A percentile compares a stretch with the other conserved stretches of the same genome.
phyloP scores from a whole-genome alignment of 176 grass and related monocot genomes.

The Cenchrus fungigraminus region DNA sequence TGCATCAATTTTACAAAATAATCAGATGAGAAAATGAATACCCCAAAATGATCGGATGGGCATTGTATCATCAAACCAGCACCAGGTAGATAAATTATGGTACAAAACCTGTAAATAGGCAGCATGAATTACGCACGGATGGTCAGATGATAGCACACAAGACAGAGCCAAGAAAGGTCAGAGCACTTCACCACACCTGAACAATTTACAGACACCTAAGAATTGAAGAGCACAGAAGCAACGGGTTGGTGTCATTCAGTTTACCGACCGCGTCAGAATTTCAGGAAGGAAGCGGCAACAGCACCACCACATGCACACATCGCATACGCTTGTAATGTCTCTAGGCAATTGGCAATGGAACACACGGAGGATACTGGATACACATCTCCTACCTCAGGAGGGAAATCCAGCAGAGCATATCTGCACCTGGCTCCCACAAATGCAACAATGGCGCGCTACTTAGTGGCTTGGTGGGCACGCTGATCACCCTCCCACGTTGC shows the following conservation, averaged over 20 bases:
- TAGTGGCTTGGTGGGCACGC: background rate
- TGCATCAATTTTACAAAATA: too few species aligned
- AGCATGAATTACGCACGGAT: background rate
- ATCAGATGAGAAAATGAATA: too few species aligned
- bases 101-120: too few species aligned
- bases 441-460: background rate
- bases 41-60: too few species aligned
- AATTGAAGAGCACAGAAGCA: background rate
- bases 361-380: background rate
- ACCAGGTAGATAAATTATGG: too few species aligned
- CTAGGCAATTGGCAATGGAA: background rate
- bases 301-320: too few species aligned
- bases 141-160: too few species aligned
- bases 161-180: background rate
- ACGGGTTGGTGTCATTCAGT: constrained; percentile 2
- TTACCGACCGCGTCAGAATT: background rate
- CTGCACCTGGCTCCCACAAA: background rate
- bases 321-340: background rate
- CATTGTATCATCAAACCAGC: background rate
- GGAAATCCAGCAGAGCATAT: too few species aligned
- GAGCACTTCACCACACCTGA: constrained; percentile 15
- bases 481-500: too few species aligned
- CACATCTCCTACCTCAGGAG: background rate
- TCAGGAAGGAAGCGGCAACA: background rate
- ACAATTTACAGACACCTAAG: background rate